Base-by-base conservation (phyloP, 108 stramenopile genomes). In the Nitzschia putrida region DNA sequence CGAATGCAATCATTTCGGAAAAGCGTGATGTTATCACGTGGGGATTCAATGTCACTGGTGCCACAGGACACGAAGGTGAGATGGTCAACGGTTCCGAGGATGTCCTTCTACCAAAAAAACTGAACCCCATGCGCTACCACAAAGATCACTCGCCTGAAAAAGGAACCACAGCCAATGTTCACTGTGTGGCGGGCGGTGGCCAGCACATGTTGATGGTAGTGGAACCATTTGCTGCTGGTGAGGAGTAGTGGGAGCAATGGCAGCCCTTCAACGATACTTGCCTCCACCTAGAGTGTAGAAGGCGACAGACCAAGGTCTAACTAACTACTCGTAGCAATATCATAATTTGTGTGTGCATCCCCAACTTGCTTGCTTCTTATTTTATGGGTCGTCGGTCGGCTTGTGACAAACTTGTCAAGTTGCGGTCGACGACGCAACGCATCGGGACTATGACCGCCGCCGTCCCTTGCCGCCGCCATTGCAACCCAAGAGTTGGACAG, bases 11-110 rank as follows among this genome's bases (percentile, higher is more conserved):
- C 9, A 53, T 96, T 40, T 87, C 90, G 8, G 74, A 74, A 26
- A 61, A 61, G 3, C 78, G 81, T 47, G 87, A 88, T 57, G 72
- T 96, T n/a, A 96, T 89, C 74, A 80, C 95, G 34, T 98, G 97
- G 96, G 96, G 96, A 6, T 95, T 80, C 67, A 91, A 88, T 14
- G 83, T 80, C 43, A 72, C 42, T 25, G 74, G 79, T 21, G 68
- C 57, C 21, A 80, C 89, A 29, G 95, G 95, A 0, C 88, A 85
- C 11, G 21, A 24, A 10, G 44, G 3, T n/a, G n/a, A n/a, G n/a
- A n/a, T n/a, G 16, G 70, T 68, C 29, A 77, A 43, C 16, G 68
- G 59, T 23, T 60, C 13, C 0, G 82, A 84, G 16, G 54, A 64
- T 11, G 80, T 83, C 59, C 57, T 44, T 14, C 76, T 73, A 38